Base-by-base conservation (phyloP, 805 yeast species). In the Candida silvatica region DNA sequence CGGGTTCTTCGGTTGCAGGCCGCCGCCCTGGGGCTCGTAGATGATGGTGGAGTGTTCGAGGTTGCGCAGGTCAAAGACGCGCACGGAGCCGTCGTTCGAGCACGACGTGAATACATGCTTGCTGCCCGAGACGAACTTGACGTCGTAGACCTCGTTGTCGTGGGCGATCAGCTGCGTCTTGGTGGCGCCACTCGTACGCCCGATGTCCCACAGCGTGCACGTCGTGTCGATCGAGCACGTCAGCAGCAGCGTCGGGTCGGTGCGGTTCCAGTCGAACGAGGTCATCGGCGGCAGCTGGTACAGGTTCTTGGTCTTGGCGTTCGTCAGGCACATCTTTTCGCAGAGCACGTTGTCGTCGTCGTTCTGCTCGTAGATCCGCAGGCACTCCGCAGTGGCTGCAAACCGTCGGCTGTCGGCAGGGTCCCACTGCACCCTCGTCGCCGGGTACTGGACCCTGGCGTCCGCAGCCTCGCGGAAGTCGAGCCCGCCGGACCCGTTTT, bases 131-230 rank as follows among this genome's bases (percentile, higher is more conserved):
- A 88, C 61, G 54, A 87, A 92, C 42, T 82, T 74, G 20, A 88
- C 97, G 54, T 92, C 98, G 54, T 75, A 85, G 4, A 92, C 98
- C 56, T 87, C 97, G 43, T 80, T 76, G 54, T 92, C 98, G 58
- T 92, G 98, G 0, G 98, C 97, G 44, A 92, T 92, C 32, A 92
- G 66, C 59, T 92, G 97, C 1, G 97, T 90, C 52, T 81, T 83
- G 12, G 94, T 95, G 4, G 67, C 62, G 3, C 72, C 77, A 30
- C 65, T 59, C 17, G 78, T 71, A 28, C 75, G 69, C 17, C 66
- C 58, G 22, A 87, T 56, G 58, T 92, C 97, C 97, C 98, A 92
- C 3, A 87, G 77, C 1, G 97, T 88, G 59, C 98, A 92, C 1
- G 98, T 92, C 1, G 98, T 92, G 59, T 92, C 98, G 8, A 90